A percentile compares a stretch with the other conserved stretches of the same genome.
phyloP scores from a whole-genome alignment of 2,329 filamentous ascomycete species.

The Claviceps maximensis region DNA sequence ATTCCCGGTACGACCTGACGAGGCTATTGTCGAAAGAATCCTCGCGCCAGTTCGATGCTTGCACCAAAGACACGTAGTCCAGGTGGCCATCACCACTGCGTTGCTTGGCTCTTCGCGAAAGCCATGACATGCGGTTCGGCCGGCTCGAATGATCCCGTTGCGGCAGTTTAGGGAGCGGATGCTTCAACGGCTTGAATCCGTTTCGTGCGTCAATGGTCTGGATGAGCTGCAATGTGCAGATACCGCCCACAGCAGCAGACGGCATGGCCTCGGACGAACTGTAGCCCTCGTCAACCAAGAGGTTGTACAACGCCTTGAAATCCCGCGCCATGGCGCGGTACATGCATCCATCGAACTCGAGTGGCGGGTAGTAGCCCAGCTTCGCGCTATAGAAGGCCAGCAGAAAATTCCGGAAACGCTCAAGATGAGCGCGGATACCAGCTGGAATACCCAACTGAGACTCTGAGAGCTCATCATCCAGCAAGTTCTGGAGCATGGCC shows the following conservation, averaged over 20 bases:
- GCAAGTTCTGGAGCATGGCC: constrained; percentile 48
- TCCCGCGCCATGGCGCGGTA: constrained; percentile 52
- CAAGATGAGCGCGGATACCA: constrained; percentile 51
- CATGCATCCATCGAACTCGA: constrained; percentile 28
- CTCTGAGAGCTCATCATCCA: constrained; percentile 57
- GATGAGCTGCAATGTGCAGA: constrained; percentile 57
- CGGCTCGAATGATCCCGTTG: constrained; percentile 19
- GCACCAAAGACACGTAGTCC: constrained; percentile 38
- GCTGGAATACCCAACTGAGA: constrained; percentile 49
- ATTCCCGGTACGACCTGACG: constrained; percentile 54
- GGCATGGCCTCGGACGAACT: constrained; percentile 36
- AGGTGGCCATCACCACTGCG: constrained; percentile 35
- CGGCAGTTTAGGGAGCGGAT: constrained; percentile 57
- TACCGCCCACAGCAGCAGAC: constrained; percentile 46
- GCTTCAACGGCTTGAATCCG: constrained; percentile 43
- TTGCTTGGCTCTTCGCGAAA: constrained; percentile 25
- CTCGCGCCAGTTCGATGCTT: constrained; percentile 33
- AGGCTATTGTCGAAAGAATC: constrained; percentile 36
- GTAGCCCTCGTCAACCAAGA: constrained; percentile 51
- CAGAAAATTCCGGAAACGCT: constrained; percentile 58
- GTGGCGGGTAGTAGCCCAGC: constrained; percentile 60
- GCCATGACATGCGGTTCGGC: constrained; percentile 27
- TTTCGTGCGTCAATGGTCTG: constrained; percentile 51
- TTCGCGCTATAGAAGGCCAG: constrained; percentile 52
- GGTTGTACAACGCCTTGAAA: constrained; percentile 57